Evolutionary conservation across 352 stramenopile genomes (phyloP).

Genomic region (Blastocystis sp.): DNA sequence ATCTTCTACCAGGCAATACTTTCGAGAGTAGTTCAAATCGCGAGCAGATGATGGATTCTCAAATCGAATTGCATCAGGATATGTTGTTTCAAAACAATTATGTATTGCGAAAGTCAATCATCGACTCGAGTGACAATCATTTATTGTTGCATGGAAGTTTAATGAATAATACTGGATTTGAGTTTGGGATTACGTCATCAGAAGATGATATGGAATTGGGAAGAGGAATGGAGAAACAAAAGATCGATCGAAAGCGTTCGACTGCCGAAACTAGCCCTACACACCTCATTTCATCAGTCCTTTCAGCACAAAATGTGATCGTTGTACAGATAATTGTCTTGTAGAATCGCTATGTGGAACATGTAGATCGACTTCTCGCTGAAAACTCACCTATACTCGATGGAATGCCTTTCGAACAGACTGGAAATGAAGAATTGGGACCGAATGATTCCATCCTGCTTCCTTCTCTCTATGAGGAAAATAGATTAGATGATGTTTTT

Average conservation of each 20-base stretch:
- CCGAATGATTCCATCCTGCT: not conserved
- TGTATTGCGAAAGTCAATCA: not conserved
- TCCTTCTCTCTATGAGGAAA: not conserved
- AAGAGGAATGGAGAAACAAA: not conserved
- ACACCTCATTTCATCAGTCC: not conserved
- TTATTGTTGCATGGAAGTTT: not conserved
- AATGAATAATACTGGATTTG: not conserved
- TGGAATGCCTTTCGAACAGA: not conserved
- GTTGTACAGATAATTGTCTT: not conserved
- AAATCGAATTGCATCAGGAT: constrained; percentile 47
- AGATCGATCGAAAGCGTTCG: not conserved
- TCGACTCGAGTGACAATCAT: not conserved
- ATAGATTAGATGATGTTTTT: constrained; percentile 35
- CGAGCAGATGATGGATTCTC: constrained; percentile 38
- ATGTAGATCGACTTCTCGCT: constrained; percentile 4
- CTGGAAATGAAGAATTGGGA: not conserved
- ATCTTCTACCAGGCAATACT: not conserved
- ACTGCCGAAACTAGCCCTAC: not conserved
- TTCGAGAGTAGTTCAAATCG: not conserved
- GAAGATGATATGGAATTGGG: constrained; percentile 7
- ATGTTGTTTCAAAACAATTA: constrained; percentile 59
- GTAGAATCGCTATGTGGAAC: constrained; percentile 52
- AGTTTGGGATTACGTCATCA: constrained; percentile 10
- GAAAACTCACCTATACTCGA: not conserved
- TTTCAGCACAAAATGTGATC: constrained; percentile 28